phyloP scores from a whole-genome alignment of 2,329 filamentous ascomycete species.

The Hortaea werneckii region DNA sequence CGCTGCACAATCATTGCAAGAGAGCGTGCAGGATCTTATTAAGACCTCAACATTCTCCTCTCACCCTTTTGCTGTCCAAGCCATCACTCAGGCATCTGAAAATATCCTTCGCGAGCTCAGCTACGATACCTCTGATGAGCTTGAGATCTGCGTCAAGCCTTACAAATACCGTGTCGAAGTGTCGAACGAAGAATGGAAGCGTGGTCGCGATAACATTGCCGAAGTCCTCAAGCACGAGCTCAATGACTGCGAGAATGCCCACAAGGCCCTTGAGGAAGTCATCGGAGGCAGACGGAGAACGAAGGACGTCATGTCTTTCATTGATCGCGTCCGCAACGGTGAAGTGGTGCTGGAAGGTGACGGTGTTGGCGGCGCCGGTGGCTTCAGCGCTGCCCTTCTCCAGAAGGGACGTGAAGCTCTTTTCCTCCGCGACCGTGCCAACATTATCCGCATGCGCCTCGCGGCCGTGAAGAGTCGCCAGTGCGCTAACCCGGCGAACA shows the following conservation, averaged over 20 bases:
- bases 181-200: slow-evolving; percentile 77
- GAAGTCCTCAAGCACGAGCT: slow-evolving; percentile 79
- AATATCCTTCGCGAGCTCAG: slow-evolving; percentile 88
- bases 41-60: slow-evolving; percentile 72
- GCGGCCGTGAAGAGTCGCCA: slow-evolving; percentile 82
- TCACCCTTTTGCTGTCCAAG: slow-evolving; percentile 84
- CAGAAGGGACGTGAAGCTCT: slow-evolving; percentile 73
- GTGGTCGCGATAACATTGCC: slow-evolving; percentile 73
- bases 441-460: slow-evolving; percentile 83
- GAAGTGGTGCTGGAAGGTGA: slow-evolving; percentile 75
- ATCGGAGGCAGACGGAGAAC: slow-evolving; percentile 78
- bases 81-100: slow-evolving; percentile 84
- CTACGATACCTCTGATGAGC: slow-evolving; percentile 93
- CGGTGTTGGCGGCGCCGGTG: slow-evolving; percentile 70
- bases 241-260: slow-evolving; percentile 67
- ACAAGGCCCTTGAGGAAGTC: slow-evolving; percentile 62
- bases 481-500: slow-evolving; percentile 73
- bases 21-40: slow-evolving; percentile 70
- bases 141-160: slow-evolving; percentile 98
- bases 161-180: slow-evolving; percentile 98
- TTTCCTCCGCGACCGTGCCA: slow-evolving; percentile 84
- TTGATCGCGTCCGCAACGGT: slow-evolving; percentile 80
- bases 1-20: slow-evolving; percentile 77
- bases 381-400: slow-evolving; percentile 83
- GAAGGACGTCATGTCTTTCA: slow-evolving; percentile 79